Evolutionary conservation across 345 rosid species (phyloP), one percentile per base, ranked within the genome.

Genomic region (Camelina laxa): DNA sequence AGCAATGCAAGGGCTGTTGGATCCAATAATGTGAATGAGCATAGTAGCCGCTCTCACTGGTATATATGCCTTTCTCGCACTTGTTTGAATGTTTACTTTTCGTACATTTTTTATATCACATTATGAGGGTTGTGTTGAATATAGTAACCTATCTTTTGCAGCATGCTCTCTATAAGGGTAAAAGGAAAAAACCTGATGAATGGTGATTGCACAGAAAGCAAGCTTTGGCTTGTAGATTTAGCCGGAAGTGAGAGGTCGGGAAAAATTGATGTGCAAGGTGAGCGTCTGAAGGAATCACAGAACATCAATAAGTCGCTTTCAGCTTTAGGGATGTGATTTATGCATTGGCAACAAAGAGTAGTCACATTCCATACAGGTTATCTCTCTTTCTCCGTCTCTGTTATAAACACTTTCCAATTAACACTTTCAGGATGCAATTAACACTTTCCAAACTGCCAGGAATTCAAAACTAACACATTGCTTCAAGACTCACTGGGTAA

Each of bases 41-140:
- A 92, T 74, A 95, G 99, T 68, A 95, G 99, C 79, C 90, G 97
- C 64, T 95, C 99, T 38, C 97, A 95, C 81, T 95, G 97, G 98
- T 94, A 91, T 72, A 41, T 65, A 55, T 60, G 44, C 55, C 49
- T 36, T 35, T 44, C 71, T 57, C 16, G 17, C 16, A 22, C 48
- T 12, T 56, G 42, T 78, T 42, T 75, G 7, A 51, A 24, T 41
- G 56, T 73, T 53, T 73, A 41, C 14, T 39, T 73, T 63, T 55
- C 59, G 13, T 33, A 33, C 31, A 41, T 22, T 22, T 17, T 60
- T 60, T 21, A 48, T 49, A 45, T 41, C 55, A 0, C 41, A 50
- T 11, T 60, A 44, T 53, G 44, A 39, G 5, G 14, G 58, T 54
- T 54, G 9, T 45, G 9, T 45, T 20, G 48, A 17, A 69, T 31